These are phyloP conservation scores for Triangularia verruculosa DNA, from an alignment of 2,329 filamentous ascomycete species.

Conservation along the genomic window DNA sequence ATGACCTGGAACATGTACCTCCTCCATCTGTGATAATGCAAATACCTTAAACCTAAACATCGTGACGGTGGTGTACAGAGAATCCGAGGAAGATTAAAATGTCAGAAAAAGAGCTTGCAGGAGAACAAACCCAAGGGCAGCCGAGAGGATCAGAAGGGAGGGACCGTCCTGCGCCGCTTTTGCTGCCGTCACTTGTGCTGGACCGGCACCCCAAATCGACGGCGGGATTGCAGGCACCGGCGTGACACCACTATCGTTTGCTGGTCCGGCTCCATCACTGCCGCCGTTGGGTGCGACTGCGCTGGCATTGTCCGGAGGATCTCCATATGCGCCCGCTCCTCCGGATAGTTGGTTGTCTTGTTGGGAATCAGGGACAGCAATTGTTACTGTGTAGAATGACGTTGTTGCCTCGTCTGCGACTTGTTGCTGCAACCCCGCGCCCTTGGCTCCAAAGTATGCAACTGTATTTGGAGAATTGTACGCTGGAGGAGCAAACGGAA, in stretches of 20 bases:
- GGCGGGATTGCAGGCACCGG: conserved; percentile 6
- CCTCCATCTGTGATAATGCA: not conserved
- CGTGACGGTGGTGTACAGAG: conserved; percentile 1
- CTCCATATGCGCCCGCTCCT: not conserved
- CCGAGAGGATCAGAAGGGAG: not conserved
- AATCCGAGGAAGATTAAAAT: conserved; percentile 5
- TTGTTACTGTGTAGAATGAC: conserved; percentile 15
- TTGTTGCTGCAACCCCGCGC: not conserved
- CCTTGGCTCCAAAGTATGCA: conserved; percentile 10
- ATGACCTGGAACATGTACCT: conserved; percentile 1
- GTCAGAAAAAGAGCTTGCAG: conserved; percentile 7
- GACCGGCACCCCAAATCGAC: conserved; percentile 5
- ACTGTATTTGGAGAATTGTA: conserved; percentile 4
- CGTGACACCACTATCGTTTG: conserved; percentile 9
- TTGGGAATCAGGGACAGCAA: conserved; percentile 1
- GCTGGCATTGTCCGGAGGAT: conserved; percentile 1
- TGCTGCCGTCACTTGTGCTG: conserved; percentile 15
- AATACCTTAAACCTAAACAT: conserved; percentile 8
- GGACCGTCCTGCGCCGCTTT: conserved; percentile 4
- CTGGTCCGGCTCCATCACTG: conserved; percentile 4
- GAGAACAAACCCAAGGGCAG: conserved; percentile 1
- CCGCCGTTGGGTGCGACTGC: not conserved
- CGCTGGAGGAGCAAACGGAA: not conserved
- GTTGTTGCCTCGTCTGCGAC: conserved; percentile 1
- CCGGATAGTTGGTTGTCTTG: not conserved